Percentiles rank a stretch among this genome's conserved stretches.
phyloP scores from a whole-genome alignment of 352 stramenopile species.

The Globisporangium cystogenes region DNA sequence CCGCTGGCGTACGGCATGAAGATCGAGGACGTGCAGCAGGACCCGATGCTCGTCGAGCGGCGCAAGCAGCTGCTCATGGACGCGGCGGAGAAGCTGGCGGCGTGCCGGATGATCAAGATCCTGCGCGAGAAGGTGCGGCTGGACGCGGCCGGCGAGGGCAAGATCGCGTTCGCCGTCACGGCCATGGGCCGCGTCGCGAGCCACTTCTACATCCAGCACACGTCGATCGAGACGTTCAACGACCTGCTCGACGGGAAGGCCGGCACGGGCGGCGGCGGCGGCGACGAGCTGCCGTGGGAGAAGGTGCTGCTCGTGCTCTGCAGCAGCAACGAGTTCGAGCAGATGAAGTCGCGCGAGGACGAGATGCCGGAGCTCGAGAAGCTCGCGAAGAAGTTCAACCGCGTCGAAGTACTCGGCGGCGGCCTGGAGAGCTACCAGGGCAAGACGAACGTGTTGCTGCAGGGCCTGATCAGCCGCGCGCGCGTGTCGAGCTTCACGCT shows the following conservation, averaged over 20 bases:
- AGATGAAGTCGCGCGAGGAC: conserved; percentile 95
- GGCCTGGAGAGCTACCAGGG: conserved; percentile 90
- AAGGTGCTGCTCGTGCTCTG: conserved; percentile 67
- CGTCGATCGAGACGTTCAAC: conserved; percentile 98
- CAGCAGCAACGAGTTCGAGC: conserved; percentile 93
- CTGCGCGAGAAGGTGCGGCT: conserved; percentile 46
- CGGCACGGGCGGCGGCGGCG: conserved; percentile 12
- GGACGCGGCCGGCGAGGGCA: conserved; percentile 28
- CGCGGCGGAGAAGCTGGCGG: conserved; percentile 67
- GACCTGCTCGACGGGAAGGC: conserved; percentile 74
- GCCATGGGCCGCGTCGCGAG: conserved; percentile 96
- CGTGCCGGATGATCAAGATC: conserved; percentile 83
- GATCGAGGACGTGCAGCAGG: conserved; percentile 87
- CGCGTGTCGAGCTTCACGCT: conserved; percentile 95
- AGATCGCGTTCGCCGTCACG: conserved; percentile 89
- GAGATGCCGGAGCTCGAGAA: conserved; percentile 92
- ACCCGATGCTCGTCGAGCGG: conserved; percentile 81
- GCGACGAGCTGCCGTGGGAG: conserved; percentile 60
- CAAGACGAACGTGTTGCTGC: conserved; percentile 97
- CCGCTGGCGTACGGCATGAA: conserved; percentile 97
- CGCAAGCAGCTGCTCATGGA: conserved; percentile 67
- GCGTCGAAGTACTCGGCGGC: conserved; percentile 85
- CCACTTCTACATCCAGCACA: conserved; percentile 99
- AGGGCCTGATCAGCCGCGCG: conserved; percentile 70
- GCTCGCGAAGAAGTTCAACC: conserved; percentile 85